Evolutionary conservation across 257 asterid species (phyloP).

Genomic region (Lithospermum erythrorhizon): DNA sequence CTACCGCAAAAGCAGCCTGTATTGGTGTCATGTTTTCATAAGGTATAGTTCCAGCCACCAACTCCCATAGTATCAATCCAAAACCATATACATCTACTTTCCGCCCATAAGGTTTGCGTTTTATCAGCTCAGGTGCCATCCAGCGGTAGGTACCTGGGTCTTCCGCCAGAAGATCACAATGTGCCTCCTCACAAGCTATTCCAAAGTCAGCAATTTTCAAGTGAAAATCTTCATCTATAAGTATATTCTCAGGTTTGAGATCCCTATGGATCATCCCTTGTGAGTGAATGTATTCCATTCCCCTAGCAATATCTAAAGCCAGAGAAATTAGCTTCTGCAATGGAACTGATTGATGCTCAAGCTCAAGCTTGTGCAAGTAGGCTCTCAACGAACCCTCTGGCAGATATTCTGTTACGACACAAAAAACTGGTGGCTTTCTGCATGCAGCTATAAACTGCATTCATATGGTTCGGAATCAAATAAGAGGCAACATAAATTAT

Average conservation of each 20-base stretch:
- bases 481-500: no score
- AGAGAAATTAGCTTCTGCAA: slow-evolving; percentile 34
- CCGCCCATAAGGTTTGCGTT: no score
- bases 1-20: no score
- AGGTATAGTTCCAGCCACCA: no score
- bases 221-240: slow-evolving; percentile 42
- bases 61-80: no score
- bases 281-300: no score
- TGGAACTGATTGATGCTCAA: slow-evolving; percentile 38
- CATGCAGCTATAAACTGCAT: slow-evolving; percentile 58
- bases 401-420: slow-evolving; percentile 59
- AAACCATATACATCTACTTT: no score
- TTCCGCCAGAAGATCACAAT: slow-evolving; percentile 53
- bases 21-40: no score
- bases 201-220: slow-evolving; percentile 70
- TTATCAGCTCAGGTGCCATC: no score
- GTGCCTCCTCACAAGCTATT: slow-evolving; percentile 58
- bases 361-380: slow-evolving; percentile 47
- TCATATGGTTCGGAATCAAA: no score
- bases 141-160: slow-evolving; percentile 72
- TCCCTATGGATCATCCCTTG: slow-evolving; percentile 41
- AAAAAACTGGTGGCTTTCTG: slow-evolving; percentile 43
- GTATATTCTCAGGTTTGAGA: slow-evolving; percentile 62
- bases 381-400: slow-evolving; percentile 55
- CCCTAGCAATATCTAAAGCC: slow-evolving; percentile 1